Percentiles rank a stretch among this genome's conserved stretches.
Evolutionary conservation across 371 early-diverging fungal species (phyloP).

Genomic region (Umbelopsis sp.): DNA sequence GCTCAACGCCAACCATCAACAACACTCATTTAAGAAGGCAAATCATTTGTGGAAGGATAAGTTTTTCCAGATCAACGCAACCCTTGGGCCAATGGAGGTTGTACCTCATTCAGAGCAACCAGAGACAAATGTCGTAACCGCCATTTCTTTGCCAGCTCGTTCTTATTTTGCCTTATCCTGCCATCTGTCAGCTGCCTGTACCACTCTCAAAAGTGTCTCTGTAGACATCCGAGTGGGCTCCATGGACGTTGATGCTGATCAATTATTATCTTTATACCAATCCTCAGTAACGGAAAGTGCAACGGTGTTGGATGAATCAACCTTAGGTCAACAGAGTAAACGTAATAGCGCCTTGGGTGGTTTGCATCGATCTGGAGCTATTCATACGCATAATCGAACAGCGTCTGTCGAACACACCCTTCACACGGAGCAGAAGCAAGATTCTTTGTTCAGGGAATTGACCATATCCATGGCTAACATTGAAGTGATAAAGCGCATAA

Average conservation of each 20-base stretch:
- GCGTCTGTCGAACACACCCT: not conserved
- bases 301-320: not conserved
- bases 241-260: slow-evolving; percentile 24
- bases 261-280: slow-evolving; percentile 15
- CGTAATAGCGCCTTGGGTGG: not conserved
- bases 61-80: slow-evolving; percentile 46
- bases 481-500: not conserved
- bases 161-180: slow-evolving; percentile 42
- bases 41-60: slow-evolving; percentile 53
- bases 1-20: slow-evolving; percentile 37
- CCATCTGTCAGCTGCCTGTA: slow-evolving; percentile 52
- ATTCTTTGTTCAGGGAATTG: not conserved
- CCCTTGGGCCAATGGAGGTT: slow-evolving; percentile 35
- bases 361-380: slow-evolving; percentile 13
- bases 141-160: slow-evolving; percentile 35
- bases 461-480: not conserved
- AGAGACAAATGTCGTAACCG: not conserved
- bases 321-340: not conserved
- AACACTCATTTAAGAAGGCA: slow-evolving; percentile 50
- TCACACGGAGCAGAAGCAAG: not conserved
- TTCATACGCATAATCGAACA: not conserved
- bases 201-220: slow-evolving; percentile 45
- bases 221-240: slow-evolving; percentile 29
- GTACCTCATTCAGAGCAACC: not conserved
- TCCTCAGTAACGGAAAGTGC: not conserved